Conservation (phyloP, 2,329 filamentous ascomycete genomes). For the Penicillium verrucosum region DNA sequence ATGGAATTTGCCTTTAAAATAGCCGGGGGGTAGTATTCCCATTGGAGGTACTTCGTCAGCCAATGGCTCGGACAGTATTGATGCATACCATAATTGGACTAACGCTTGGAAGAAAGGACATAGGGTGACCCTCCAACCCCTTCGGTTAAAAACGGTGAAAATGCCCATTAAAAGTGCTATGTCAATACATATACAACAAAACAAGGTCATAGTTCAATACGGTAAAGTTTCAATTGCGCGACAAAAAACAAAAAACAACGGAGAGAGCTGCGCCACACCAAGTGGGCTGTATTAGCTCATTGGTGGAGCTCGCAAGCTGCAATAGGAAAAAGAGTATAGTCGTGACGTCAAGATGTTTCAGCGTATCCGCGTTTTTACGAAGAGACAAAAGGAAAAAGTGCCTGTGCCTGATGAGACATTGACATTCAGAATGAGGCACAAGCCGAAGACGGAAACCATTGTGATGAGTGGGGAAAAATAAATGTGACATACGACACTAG, state of each 20-base stretch:
- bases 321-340: conserved; percentile 14
- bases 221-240: background rate
- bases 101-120: background rate
- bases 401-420: conserved; percentile 15
- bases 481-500: background rate
- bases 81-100: background rate
- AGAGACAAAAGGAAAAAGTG: background rate
- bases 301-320: conserved; percentile 9
- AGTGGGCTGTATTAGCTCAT: conserved; percentile 17
- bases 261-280: conserved; percentile 21
- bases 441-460: background rate
- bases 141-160: background rate
- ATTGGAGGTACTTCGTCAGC: background rate
- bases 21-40: background rate
- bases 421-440: conserved; percentile 11
- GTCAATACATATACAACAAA: background rate
- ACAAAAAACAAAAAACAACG: background rate
- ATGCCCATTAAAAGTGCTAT: background rate
- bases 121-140: background rate
- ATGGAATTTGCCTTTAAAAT: background rate
- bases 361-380: conserved; percentile 2
- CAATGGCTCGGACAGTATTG: background rate
- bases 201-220: background rate
- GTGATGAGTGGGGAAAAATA: background rate
- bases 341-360: conserved; percentile 27